Conservation (phyloP, 2,329 filamentous ascomycete genomes). For the Aspergillus pseudotamarii region DNA sequence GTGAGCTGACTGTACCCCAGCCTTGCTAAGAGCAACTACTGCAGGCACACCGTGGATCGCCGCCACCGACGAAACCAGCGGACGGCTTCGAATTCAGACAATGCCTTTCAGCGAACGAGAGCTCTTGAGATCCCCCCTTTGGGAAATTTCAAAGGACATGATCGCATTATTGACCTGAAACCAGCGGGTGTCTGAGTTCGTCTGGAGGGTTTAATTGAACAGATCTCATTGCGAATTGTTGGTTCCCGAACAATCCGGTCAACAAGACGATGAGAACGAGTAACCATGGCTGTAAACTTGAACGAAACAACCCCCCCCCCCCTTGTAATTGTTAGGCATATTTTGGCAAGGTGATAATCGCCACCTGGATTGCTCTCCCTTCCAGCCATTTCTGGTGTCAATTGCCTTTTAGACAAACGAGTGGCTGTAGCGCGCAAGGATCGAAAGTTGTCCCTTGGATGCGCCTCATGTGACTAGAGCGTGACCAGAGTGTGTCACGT, state of each 20-base stretch:
- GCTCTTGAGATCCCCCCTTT: background rate
- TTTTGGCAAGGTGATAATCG: background rate
- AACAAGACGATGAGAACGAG: background rate
- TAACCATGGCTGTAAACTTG: background rate
- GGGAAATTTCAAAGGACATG: background rate
- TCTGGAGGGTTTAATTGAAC: background rate
- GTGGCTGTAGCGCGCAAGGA: background rate
- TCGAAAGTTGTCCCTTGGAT: background rate
- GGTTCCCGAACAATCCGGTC: background rate
- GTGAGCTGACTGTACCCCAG: background rate
- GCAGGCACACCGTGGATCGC: slow-evolving; percentile 1
- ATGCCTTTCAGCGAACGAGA: background rate
- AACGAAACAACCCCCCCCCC: too few relatives aligned
- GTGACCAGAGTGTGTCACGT: background rate
- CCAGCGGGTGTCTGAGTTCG: background rate
- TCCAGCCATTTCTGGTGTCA: background rate
- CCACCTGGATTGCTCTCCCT: background rate
- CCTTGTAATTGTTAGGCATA: background rate
- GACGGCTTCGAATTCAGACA: background rate
- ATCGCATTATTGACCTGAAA: background rate
- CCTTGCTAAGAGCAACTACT: slow-evolving; percentile 5
- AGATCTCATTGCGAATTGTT: background rate
- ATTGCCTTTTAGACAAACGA: background rate
- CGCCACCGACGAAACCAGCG: slow-evolving; percentile 4
- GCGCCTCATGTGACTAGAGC: background rate